Evolutionary conservation across 1,139 yeast genomes (phyloP).

Genomic region (Yamadazyma diospyri): DNA sequence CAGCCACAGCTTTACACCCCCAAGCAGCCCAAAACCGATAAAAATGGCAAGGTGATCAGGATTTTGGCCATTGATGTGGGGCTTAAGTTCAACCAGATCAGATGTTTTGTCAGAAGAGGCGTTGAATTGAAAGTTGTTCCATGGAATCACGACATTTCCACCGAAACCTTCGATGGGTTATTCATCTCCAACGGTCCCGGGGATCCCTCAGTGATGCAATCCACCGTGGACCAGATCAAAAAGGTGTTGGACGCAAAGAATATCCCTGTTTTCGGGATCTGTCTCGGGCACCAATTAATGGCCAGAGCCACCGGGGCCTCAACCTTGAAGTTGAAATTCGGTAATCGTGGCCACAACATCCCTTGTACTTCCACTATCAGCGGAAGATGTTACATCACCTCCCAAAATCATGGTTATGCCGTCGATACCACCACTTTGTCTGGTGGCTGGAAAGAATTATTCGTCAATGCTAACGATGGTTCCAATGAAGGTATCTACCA

Average conservation of each 20-base stretch:
- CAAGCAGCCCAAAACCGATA: slow-evolving; percentile 42
- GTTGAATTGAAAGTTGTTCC: slow-evolving; percentile 96
- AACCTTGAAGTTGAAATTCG: slow-evolving; percentile 88
- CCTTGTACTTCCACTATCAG: slow-evolving; percentile 93
- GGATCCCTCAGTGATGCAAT: slow-evolving; percentile 86
- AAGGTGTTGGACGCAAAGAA: slow-evolving; percentile 56
- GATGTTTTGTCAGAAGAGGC: slow-evolving; percentile 95
- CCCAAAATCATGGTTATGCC: slow-evolving; percentile 98
- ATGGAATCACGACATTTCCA: slow-evolving; percentile 83
- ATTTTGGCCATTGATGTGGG: slow-evolving; percentile 95
- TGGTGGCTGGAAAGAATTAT: slow-evolving; percentile 89
- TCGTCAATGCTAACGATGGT: slow-evolving; percentile 94
- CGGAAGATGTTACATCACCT: slow-evolving; percentile 97
- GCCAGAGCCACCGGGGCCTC: slow-evolving; percentile 96
- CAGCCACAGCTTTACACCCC: slow-evolving; percentile 71
- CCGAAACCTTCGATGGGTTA: slow-evolving; percentile 84
- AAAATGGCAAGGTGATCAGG: slow-evolving; percentile 72
- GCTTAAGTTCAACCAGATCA: slow-evolving; percentile 95
- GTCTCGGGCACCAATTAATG: slow-evolving; percentile 96
- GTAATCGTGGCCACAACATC: slow-evolving; percentile 99
- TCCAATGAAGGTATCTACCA: slow-evolving; percentile 99
- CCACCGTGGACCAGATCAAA: slow-evolving; percentile 57
- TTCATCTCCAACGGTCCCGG: slow-evolving; percentile 99
- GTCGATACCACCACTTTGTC: slow-evolving; percentile 77
- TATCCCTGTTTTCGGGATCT: slow-evolving; percentile 92